Base-by-base conservation (phyloP, 805 yeast species). In the Phaffomyces thermotolerans region DNA sequence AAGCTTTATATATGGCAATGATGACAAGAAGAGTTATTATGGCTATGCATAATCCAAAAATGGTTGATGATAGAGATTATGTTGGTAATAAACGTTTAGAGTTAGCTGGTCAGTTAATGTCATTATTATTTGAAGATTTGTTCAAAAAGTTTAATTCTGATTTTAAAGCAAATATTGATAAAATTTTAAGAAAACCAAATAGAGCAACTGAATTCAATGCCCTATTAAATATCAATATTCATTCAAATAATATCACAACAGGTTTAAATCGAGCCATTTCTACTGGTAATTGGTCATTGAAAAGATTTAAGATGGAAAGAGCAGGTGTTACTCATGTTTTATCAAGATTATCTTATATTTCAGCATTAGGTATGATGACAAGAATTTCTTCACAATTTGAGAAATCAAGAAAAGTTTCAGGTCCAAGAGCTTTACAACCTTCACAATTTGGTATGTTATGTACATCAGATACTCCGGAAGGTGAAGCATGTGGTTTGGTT, bases 371-470 rank as follows among this genome's bases (percentile, higher is more conserved):
- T 57, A 93, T 93, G 99, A 93, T 93, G 99, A 93, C 99, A 12
- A 84, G 99, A 70, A 93, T 93, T 42, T 87, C 97, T 7, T 91
- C 98, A n/a, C 99, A 93, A 66, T 93, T 93, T 59, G 99, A 93
- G 64, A 93, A 93, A 63, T 89, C 98, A 3, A 76, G 99, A 68
- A 93, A 93, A 64, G 99, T 93, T 35, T 86, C 96, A 1, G 99
- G 99, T 36, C 99, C 99, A 40, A 84, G 99, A 75, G 97, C 99
- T 14, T 73, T 93, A 52, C 99, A 93, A 65, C 99, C 99, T 10
- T 93, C 99, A 2, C 99, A 93, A 68, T 93, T 93, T 64, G 99
- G 99, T 62, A 93, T 93, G 98, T 73, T 93, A 47, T 93, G 99
- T 72, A 88, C 98, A 7, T 86, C 98, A 0, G 99, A 93, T 75